These are phyloP conservation scores for Fusarium scirpi DNA, from an alignment of 2,329 filamentous ascomycete species.

Conservation along the genomic window DNA sequence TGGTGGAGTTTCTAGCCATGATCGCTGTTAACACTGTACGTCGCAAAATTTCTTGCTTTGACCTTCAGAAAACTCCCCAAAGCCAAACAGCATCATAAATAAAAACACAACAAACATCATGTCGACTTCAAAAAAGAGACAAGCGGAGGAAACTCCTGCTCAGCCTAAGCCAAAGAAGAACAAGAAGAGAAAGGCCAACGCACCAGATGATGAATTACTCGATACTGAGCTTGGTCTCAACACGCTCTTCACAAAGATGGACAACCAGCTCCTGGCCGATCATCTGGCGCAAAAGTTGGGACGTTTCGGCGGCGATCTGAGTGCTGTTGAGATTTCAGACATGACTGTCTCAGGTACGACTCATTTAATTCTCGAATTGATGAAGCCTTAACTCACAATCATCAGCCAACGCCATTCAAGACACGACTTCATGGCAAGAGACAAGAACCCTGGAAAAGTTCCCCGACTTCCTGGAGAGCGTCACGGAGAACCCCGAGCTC, in stretches of 20 bases:
- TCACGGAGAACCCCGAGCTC: slow-evolving; percentile 67
- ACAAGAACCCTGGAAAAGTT: slow-evolving; percentile 77
- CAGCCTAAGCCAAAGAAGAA: slow-evolving; percentile 58
- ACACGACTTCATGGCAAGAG: slow-evolving; percentile 81
- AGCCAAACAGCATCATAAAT: slow-evolving; percentile 12
- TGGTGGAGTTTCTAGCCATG: not conserved
- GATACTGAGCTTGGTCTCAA: slow-evolving; percentile 82
- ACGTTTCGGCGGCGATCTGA: slow-evolving; percentile 83
- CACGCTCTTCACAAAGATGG: slow-evolving; percentile 83
- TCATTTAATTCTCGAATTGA: not conserved
- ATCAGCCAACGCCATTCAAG: slow-evolving; percentile 77
- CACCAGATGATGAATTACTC: slow-evolving; percentile 66
- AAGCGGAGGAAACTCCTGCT: slow-evolving; percentile 61
- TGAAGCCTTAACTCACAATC: slow-evolving; percentile 1
- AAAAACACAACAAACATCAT: slow-evolving; percentile 44
- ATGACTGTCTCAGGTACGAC: slow-evolving; percentile 79
- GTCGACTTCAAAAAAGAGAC: slow-evolving; percentile 66
- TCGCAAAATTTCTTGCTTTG: slow-evolving; percentile 42
- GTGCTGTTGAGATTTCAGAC: slow-evolving; percentile 85
- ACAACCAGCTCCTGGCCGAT: slow-evolving; percentile 84
- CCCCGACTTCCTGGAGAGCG: slow-evolving; percentile 80
- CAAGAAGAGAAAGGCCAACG: slow-evolving; percentile 68
- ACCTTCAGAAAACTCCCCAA: slow-evolving; percentile 23
- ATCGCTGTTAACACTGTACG: slow-evolving; percentile 38
- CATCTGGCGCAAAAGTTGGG: slow-evolving; percentile 83